Evolutionary conservation across 148 eudicot species (phyloP).

Genomic region (Fagopyrum homotropicum): DNA sequence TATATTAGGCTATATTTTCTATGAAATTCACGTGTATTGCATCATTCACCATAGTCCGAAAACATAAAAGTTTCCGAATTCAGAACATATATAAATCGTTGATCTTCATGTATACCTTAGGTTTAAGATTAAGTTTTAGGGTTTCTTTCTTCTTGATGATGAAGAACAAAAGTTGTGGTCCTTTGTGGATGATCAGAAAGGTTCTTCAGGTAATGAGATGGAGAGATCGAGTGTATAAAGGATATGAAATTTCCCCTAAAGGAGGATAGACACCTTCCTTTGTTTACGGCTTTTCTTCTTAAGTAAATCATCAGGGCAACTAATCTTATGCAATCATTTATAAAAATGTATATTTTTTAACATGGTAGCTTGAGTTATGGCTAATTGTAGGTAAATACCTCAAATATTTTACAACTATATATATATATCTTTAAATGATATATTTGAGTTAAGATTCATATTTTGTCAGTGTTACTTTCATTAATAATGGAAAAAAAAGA

Average conservation of each 20-base stretch:
- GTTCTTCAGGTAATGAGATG: neutral
- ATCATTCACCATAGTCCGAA: no score
- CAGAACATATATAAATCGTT: no score
- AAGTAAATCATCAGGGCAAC: neutral
- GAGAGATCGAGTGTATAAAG: neutral
- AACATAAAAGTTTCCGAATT: no score
- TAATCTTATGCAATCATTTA: neutral
- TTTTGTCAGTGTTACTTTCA: no score
- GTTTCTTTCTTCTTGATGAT: neutral
- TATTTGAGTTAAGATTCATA: no score
- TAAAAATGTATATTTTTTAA: neutral
- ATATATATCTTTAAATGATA: no score
- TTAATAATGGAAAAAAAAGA: no score
- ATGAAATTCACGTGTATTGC: no score
- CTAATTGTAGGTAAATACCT: no score
- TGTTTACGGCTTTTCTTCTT: neutral
- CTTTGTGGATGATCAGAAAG: neutral
- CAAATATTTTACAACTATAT: no score
- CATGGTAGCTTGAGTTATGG: neutral
- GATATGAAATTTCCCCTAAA: neutral
- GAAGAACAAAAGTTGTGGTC: neutral
- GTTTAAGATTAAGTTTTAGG: neutral
- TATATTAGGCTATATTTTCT: no score
- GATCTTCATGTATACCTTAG: neutral
- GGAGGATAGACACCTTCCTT: neutral